Base-by-base conservation (phyloP, 192 early-diverging fungal genomes). In the Coemansia sp. region DNA sequence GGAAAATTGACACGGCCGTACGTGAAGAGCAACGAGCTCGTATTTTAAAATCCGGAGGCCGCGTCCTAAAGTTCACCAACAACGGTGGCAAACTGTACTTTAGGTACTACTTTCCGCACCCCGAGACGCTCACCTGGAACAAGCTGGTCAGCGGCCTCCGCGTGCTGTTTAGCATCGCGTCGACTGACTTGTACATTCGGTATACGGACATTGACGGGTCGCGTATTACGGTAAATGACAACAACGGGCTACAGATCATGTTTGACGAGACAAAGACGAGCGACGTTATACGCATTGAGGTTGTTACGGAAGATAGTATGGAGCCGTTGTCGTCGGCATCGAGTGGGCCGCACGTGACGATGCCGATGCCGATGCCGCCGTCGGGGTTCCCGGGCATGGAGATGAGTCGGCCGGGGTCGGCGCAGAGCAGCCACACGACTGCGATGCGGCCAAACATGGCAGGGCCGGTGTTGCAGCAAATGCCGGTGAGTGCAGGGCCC, bases 1-100 rank as follows among this genome's bases (percentile, higher is more conserved):
- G 49, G n/a, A 29, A 16, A 35, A 4, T 19, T 8, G 17, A 39
- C 19, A 11, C 37, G 19, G 67, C 43, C 1, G 54, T 77, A 11
- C 77, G 77, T 47, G 71, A 65, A 25, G 77, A 69, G 64, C 77
- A 80, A 23, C 65, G 58, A 51, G 68, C 55, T 27, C 71, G 67
- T 11, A 50, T 80, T 4, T 50, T 80, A 11, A 26, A 70, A 62
- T 37, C 27, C 11, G 77, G 77, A 64, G 77, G 77, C 2, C 77
- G 77, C n/a, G 71, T 80, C 22, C 67, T 80, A 45, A 80, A 80
- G 68, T 80, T 80, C 58, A 80, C 77, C 26, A 74, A 74, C 31
- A 69, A 73, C 50, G 77, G 77, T 23, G 77, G 77, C 52, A 63
- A 74, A 41, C 61, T 79, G 48, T 79, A 79, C 57, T 79, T 79